Percentiles rank a stretch among this genome's conserved stretches.
Evolutionary conservation across 2,329 filamentous ascomycete species (phyloP).

Genomic region (Fonsecaea multimorphosa): DNA sequence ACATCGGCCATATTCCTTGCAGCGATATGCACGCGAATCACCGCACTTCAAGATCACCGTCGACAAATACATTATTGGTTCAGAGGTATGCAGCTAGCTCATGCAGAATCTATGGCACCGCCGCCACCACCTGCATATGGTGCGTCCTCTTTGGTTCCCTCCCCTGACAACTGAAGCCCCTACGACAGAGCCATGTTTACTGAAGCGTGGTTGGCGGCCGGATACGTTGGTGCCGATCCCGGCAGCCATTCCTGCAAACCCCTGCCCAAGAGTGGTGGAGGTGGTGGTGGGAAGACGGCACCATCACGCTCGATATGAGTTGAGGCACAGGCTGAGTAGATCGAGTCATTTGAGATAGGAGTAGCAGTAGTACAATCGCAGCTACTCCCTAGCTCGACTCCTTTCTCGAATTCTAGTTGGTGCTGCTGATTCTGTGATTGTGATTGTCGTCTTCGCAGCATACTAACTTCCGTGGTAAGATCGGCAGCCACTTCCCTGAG

Average conservation of each 20-base stretch:
- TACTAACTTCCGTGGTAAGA: constrained; percentile 8
- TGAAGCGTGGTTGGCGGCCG: not conserved
- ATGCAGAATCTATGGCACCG: not conserved
- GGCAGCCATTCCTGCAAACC: not conserved
- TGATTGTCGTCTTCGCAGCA: not conserved
- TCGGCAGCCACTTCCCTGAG: constrained; percentile 14
- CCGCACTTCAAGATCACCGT: too few relatives aligned
- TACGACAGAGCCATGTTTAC: not conserved
- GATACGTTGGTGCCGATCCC: not conserved
- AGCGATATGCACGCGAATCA: too few relatives aligned
- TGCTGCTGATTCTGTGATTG: not conserved
- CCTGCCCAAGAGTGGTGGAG: too few relatives aligned
- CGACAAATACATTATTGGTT: not conserved
- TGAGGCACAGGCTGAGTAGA: not conserved
- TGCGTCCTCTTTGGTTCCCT: not conserved
- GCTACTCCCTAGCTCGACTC: not conserved
- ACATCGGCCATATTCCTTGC: too few relatives aligned
- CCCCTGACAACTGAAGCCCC: not conserved
- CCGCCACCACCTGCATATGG: not conserved
- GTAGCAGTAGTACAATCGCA: not conserved
- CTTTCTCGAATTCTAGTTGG: not conserved
- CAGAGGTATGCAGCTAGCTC: not conserved
- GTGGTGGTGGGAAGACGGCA: not conserved
- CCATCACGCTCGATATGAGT: not conserved
- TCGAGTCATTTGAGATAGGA: not conserved